Base-by-base conservation (phyloP, 371 early-diverging fungal species). In the Haplosporangium sp. region DNA sequence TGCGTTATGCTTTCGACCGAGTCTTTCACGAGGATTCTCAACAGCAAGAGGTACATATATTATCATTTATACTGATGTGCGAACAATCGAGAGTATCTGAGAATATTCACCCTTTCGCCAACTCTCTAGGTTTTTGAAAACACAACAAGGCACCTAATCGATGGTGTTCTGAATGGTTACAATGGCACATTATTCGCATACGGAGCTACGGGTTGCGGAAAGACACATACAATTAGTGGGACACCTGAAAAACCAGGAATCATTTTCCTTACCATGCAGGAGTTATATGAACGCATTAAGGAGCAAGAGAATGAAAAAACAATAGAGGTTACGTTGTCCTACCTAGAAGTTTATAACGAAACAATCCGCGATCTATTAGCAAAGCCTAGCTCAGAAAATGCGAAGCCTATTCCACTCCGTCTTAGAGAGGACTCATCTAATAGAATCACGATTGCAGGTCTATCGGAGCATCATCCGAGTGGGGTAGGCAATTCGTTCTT, bases 331-430 rank as follows among this genome's bases (percentile, higher is more conserved):
- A 82, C 90, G n/a, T 62, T 97, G 8, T 94, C 95, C 0, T 97
- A 96, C 69, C 84, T 97, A 63, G 98, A 99, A 81, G 94, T 99
- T 39, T 99, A 99, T 85, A 98, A 98, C 69, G 99, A 99, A 78
- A 93, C 93, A 17, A 95, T 98, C 40, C 89, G 94, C 10, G 99
- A 99, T 76, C 82, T 99, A 63, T 86, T 98, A 48, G 69, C 58
- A 8, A 67, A 55, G 6, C 56, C 69, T 15, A 73, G 68, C 35
- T 55, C 84, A 7, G 87, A 85, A 9, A 69, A 71, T 17, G 44
- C 60, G 39, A 64, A 83, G 39, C 50, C 63, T 56, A 56, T 61
- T 0, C 64, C 76, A 3, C 82, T 95, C 72, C 91, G 92, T 35
- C 79, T 94, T 61, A 85, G 96, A 37, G 93, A 96, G 82, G 95